Percentiles rank a stretch among this genome's conserved stretches.
Conservation (phyloP, 257 asterid genomes). For the Echium plantagineum region DNA sequence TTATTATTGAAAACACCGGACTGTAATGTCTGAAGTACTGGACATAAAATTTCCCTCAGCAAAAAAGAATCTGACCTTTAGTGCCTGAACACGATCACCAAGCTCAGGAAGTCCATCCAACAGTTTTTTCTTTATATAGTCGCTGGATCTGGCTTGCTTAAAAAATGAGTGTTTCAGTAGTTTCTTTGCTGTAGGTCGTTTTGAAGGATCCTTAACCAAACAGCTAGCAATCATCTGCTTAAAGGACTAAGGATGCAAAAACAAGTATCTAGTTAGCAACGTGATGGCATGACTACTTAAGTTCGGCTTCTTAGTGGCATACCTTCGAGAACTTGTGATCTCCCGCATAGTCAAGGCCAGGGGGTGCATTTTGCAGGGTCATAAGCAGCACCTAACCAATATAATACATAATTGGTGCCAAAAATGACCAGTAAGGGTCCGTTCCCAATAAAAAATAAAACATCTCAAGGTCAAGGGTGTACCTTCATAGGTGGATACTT, state of each 20-base stretch:
- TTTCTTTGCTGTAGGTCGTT: slow-evolving; percentile 86
- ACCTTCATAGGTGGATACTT: slow-evolving; percentile 99
- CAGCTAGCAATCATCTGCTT: slow-evolving; percentile 97
- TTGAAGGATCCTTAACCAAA: slow-evolving; percentile 93
- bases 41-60: neutral
- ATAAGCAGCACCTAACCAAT: slow-evolving; percentile 71
- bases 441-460: slow-evolving; percentile 4
- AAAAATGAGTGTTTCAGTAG: slow-evolving; percentile 81
- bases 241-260: slow-evolving; percentile 55
- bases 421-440: slow-evolving; percentile 4
- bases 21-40: neutral
- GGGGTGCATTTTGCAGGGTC: slow-evolving; percentile 99
- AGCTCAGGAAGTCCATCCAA: slow-evolving; percentile 87
- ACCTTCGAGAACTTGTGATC: slow-evolving; percentile 94
- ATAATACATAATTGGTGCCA: slow-evolving; percentile 10
- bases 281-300: neutral
- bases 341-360: slow-evolving; percentile 95
- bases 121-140: slow-evolving; percentile 59
- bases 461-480: slow-evolving; percentile 3
- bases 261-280: slow-evolving; percentile 10
- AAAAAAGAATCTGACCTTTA: slow-evolving; percentile 47
- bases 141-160: slow-evolving; percentile 92
- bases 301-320: slow-evolving; percentile 8
- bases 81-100: slow-evolving; percentile 71
- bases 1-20: slow-evolving; percentile 22